A percentile compares a stretch with the other conserved stretches of the same genome.
Evolutionary conservation across 306 rosid genomes (phyloP).

Genomic region (Rosa lucieae): DNA sequence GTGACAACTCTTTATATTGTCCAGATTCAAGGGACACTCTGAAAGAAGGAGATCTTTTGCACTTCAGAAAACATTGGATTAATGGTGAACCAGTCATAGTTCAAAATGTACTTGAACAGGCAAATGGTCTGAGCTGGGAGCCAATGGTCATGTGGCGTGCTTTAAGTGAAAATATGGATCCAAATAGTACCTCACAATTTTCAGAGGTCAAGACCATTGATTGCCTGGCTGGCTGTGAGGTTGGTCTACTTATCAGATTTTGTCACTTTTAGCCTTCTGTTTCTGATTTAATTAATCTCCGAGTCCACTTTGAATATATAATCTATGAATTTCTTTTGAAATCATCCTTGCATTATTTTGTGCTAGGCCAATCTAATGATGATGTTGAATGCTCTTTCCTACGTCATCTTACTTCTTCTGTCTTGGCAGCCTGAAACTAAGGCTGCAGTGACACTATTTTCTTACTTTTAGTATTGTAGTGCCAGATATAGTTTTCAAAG

Average conservation of each 20-base stretch:
- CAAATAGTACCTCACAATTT: conserved; percentile 49
- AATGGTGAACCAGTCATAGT: conserved; percentile 75
- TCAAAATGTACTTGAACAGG: conserved; percentile 61
- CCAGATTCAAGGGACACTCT: conserved; percentile 45
- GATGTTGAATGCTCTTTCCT: not conserved
- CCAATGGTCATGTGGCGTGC: conserved; percentile 95
- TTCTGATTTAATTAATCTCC: not conserved
- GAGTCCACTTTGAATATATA: not conserved
- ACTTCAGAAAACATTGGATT: conserved; percentile 62
- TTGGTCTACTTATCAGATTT: conserved; percentile 25
- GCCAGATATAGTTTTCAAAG: not conserved
- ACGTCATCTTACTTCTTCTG: not conserved
- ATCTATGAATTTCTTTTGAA: not conserved
- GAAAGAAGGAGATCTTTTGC: conserved; percentile 31
- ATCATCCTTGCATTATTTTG: not conserved
- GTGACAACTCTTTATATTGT: conserved; percentile 50
- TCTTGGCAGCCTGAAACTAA: conserved; percentile 7
- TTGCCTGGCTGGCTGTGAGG: conserved; percentile 91
- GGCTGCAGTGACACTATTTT: not conserved
- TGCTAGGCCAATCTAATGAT: not conserved
- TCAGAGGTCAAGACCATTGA: conserved; percentile 81
- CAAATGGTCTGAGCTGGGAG: conserved; percentile 90
- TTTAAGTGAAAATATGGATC: conserved; percentile 52
- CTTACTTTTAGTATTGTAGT: not conserved
- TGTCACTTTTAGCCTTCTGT: not conserved